These are phyloP conservation scores for Peterozyma xylosa DNA, from an alignment of 805 yeast species.

Conservation along the genomic window DNA sequence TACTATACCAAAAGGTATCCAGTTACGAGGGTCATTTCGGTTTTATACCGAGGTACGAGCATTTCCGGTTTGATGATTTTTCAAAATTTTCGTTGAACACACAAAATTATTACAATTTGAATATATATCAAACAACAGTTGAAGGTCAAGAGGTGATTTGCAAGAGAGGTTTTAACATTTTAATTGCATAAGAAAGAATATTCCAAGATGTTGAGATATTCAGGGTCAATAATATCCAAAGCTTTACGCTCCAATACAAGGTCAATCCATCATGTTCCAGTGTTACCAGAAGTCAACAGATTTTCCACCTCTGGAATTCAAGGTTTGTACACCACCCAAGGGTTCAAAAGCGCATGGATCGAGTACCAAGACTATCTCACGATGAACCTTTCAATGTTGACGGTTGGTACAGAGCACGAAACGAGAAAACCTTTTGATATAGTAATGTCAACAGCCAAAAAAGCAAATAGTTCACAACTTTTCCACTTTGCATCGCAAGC, in stretches of 20 bases:
- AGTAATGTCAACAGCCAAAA: constrained; percentile 56
- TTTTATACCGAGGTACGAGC: too few species aligned
- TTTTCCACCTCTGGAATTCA: constrained; percentile 44
- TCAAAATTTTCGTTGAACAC: too few species aligned
- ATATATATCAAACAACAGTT: too few species aligned
- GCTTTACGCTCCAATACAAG: constrained; percentile 13
- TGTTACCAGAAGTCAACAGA: constrained; percentile 30
- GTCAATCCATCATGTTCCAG: constrained; percentile 59
- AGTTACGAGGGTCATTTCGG: too few species aligned
- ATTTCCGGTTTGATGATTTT: too few species aligned
- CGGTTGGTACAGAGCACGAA: constrained; percentile 77
- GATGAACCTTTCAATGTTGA: constrained; percentile 50
- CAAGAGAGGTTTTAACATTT: too few species aligned
- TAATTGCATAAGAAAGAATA: too few species aligned
- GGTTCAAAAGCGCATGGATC: constrained; percentile 70
- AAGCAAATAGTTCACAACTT: constrained; percentile 56
- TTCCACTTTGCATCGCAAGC: constrained; percentile 88
- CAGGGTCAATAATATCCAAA: too few species aligned
- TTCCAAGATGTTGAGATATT: too few species aligned
- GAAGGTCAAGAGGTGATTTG: too few species aligned
- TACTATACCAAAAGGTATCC: too few species aligned
- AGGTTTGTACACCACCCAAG: constrained; percentile 58
- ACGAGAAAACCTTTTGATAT: constrained; percentile 69
- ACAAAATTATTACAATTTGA: too few species aligned
- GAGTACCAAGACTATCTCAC: constrained; percentile 68